Evolutionary conservation across 2,329 filamentous ascomycete species (phyloP).

Genomic region (Fusarium acutatum): DNA sequence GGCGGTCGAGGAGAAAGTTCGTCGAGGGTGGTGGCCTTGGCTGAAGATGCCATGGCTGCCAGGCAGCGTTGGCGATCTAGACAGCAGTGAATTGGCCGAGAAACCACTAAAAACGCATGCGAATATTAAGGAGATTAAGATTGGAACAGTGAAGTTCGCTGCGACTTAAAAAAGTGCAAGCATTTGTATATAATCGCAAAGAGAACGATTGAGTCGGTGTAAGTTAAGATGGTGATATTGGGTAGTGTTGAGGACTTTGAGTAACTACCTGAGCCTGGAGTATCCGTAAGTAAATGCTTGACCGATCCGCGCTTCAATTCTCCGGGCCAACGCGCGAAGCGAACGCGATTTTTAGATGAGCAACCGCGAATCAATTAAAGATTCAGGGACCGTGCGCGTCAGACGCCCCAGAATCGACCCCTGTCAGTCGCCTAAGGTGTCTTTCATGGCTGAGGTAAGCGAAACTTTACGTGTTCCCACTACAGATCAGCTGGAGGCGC

Average conservation of each 20-base stretch:
- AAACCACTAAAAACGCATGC: constrained; percentile 36
- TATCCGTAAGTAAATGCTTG: constrained; percentile 17
- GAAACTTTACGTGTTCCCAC: neutral
- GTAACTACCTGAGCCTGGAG: constrained; percentile 3
- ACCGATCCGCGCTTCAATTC: constrained; percentile 32
- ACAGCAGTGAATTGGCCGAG: constrained; percentile 45
- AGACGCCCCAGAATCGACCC: neutral
- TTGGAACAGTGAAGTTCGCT: neutral
- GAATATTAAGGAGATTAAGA: constrained; percentile 7
- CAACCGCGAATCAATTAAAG: constrained; percentile 41
- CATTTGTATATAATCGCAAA: neutral
- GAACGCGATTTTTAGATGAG: constrained; percentile 30
- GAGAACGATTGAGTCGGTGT: neutral
- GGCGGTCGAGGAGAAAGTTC: constrained; percentile 67
- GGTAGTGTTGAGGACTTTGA: constrained; percentile 20
- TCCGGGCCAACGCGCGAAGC: constrained; percentile 35
- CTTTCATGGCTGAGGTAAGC: constrained; percentile 12
- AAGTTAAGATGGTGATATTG: neutral
- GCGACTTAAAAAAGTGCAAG: neutral
- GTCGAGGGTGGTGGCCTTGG: constrained; percentile 55
- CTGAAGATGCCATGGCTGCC: constrained; percentile 55
- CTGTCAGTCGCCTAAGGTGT: neutral
- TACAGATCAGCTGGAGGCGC: neutral
- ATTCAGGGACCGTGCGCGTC: constrained; percentile 28
- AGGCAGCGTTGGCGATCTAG: constrained; percentile 52